phyloP scores from a whole-genome alignment of 176 grass and related monocot genomes.

The Ensete ventricosum region DNA sequence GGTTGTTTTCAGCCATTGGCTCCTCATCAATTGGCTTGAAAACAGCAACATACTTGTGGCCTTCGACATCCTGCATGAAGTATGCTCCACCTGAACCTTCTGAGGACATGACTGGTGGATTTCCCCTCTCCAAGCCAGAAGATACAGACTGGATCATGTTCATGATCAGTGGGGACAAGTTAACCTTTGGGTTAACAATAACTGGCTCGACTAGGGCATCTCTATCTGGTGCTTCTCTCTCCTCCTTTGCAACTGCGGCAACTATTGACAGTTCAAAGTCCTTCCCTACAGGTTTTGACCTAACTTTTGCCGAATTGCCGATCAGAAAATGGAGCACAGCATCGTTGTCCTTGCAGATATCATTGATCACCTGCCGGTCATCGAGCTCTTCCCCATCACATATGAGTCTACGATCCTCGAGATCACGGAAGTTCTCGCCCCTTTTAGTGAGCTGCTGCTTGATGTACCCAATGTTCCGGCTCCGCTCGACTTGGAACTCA shows the following conservation, averaged over 20 bases:
- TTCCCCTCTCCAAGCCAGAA: constrained; percentile 44
- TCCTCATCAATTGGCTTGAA: constrained; percentile 87
- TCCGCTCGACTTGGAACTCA: constrained; percentile 49
- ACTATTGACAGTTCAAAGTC: constrained; percentile 44
- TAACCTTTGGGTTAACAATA: constrained; percentile 35
- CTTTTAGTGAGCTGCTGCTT: constrained; percentile 43
- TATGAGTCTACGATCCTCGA: constrained; percentile 38
- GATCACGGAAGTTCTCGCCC: constrained; percentile 32
- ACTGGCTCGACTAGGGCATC: constrained; percentile 38
- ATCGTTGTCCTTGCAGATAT: constrained; percentile 60
- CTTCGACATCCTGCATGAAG: constrained; percentile 53
- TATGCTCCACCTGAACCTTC: constrained; percentile 73
- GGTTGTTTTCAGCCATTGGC: constrained; percentile 68
- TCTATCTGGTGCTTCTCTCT: constrained; percentile 12
- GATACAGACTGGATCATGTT: constrained; percentile 34
- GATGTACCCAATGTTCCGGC: constrained; percentile 41
- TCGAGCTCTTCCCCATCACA: constrained; percentile 54
- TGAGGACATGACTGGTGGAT: constrained; percentile 44
- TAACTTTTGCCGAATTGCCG: constrained; percentile 43
- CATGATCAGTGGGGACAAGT: constrained; percentile 33
- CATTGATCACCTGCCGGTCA: constrained; percentile 51
- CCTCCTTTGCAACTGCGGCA: constrained; percentile 16
- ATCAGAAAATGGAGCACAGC: constrained; percentile 59
- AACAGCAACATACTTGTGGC: constrained; percentile 46
- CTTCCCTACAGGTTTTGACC: constrained; percentile 22